phyloP scores from a whole-genome alignment of 2,329 filamentous ascomycete genomes.

The Microsporum canis region DNA sequence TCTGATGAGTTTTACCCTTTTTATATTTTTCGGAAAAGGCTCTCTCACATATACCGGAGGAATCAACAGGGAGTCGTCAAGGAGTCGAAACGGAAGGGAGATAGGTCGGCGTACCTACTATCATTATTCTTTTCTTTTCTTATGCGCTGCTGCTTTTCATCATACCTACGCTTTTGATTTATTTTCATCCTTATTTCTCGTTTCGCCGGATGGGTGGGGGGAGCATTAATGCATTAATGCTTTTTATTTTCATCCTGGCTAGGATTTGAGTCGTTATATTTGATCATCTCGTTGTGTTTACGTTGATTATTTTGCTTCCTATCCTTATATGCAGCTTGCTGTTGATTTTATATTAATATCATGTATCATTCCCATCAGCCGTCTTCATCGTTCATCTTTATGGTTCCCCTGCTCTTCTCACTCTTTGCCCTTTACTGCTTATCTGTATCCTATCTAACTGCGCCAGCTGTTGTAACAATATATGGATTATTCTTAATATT shows the following conservation, averaged over 20 bases:
- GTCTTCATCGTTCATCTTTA: constrained; percentile 7
- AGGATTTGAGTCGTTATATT: neutral
- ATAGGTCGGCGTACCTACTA: constrained; percentile 12
- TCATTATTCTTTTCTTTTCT: constrained; percentile 3
- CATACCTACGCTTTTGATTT: neutral
- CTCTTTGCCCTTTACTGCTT: constrained; percentile 2
- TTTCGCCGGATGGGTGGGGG: neutral
- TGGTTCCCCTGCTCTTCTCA: constrained; percentile 10
- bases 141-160: neutral
- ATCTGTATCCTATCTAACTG: neutral
- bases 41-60: constrained; percentile 1
- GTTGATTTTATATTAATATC: neutral
- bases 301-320: neutral
- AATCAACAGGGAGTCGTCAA: neutral
- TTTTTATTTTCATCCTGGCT: neutral
- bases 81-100: neutral
- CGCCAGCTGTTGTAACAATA: constrained; percentile 2
- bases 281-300: neutral
- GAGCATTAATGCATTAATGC: constrained; percentile 1
- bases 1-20: neutral
- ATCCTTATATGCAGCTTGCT: neutral
- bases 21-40: neutral
- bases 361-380: neutral
- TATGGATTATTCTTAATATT: neutral
- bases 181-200: neutral